Evolutionary conservation across 495 filamentous ascomycete genomes (phyloP).

Genomic region (Cercophora newfieldiana): DNA sequence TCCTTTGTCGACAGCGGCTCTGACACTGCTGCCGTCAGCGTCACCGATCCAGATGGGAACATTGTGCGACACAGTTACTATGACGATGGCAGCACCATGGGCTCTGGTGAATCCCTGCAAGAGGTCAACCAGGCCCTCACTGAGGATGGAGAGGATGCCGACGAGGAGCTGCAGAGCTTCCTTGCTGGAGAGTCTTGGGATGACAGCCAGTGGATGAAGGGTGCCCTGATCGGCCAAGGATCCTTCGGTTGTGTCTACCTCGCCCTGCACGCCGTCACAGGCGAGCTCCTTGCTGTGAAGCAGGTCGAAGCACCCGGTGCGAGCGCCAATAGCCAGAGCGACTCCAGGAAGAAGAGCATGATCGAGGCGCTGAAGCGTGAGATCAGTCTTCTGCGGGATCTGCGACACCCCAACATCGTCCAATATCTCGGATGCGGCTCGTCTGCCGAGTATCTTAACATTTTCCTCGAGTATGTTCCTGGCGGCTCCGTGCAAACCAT

Average conservation of each 20-base stretch:
- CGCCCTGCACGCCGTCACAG: conserved; percentile 94
- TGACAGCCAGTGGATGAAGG: conserved; percentile 98
- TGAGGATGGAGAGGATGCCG: conserved; percentile 86
- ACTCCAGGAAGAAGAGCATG: conserved; percentile 95
- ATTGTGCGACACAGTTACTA: conserved; percentile 73
- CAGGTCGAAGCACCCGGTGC: conserved; percentile 91
- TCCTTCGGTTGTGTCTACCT: conserved; percentile 97
- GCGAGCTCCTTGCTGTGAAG: conserved; percentile 97
- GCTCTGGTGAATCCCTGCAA: conserved; percentile 57
- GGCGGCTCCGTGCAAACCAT: conserved; percentile 96
- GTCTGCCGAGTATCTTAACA: conserved; percentile 91
- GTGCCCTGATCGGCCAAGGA: conserved; percentile 92
- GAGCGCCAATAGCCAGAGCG: conserved; percentile 73
- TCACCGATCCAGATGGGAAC: conserved; percentile 74
- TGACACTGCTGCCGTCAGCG: conserved; percentile 59
- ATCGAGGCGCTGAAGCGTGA: conserved; percentile 95
- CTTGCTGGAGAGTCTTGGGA: conserved; percentile 91
- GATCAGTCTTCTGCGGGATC: conserved; percentile 88
- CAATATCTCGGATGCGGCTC: conserved; percentile 94
- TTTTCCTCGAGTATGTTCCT: conserved; percentile 99
- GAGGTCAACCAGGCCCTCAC: conserved; percentile 65
- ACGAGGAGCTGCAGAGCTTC: conserved; percentile 75
- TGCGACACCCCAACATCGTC: conserved; percentile 96
- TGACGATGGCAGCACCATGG: conserved; percentile 74
- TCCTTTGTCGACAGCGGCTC: conserved; percentile 83